Conservation (phyloP, 805 yeast genomes). For the Ogataea nitratoaversa region DNA sequence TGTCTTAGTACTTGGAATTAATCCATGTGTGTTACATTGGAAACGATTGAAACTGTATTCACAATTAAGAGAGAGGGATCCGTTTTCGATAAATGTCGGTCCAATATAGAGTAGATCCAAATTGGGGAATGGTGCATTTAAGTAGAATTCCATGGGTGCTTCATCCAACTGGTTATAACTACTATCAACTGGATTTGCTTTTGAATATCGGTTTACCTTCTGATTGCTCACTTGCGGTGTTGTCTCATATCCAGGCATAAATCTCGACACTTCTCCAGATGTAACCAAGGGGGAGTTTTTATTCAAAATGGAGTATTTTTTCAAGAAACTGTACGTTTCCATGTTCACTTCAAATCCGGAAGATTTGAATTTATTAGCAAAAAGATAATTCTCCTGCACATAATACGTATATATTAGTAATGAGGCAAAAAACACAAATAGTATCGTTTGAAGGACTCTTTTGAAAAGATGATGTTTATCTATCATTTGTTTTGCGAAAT, state of each 20-base stretch:
- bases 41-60: slow-evolving; percentile 21
- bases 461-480: slow-evolving; percentile 19
- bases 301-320: slow-evolving; percentile 7
- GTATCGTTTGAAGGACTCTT: slow-evolving; percentile 14
- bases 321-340: slow-evolving; percentile 20
- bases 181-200: too few relatives aligned
- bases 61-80: slow-evolving; percentile 21
- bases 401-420: slow-evolving; percentile 25
- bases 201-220: too few relatives aligned
- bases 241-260: too few relatives aligned
- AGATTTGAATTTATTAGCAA: slow-evolving; percentile 22
- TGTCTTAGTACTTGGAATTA: slow-evolving; percentile 21
- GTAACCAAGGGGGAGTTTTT: too few relatives aligned
- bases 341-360: slow-evolving; percentile 19
- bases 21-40: slow-evolving; percentile 24
- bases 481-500: slow-evolving; percentile 10
- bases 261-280: too few relatives aligned
- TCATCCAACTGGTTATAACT: too few relatives aligned
- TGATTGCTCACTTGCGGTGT: too few relatives aligned
- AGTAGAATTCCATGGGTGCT: too few relatives aligned
- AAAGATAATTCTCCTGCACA: slow-evolving; percentile 25
- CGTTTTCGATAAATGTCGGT: slow-evolving; percentile 29
- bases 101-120: slow-evolving; percentile 23
- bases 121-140: slow-evolving; percentile 26
- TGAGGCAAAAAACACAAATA: slow-evolving; percentile 20